Evolutionary conservation across 345 rosid genomes (phyloP), one percentile per base, ranked within the genome.

Genomic region (Zanthoxylum bungeanum): DNA sequence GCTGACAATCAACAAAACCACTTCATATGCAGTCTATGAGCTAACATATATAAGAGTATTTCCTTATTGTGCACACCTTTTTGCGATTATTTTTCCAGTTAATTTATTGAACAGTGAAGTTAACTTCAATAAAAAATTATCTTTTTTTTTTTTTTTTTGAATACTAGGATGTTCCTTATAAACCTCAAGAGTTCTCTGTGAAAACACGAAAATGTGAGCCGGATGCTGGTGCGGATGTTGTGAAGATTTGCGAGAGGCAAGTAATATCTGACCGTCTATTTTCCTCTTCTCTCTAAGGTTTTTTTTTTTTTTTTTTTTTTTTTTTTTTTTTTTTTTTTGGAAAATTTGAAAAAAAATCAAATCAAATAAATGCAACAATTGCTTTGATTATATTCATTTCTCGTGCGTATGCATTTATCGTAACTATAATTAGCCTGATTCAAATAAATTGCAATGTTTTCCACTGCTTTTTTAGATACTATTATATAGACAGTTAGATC

Each of bases 161-260:
- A 60, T 33, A 56, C 22, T 62, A 88, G 92, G 98, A 94, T 86
- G 93, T 90, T 55, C 86, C 90, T 51, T 94, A 82, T 69, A 89
- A 90, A 71, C 97, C 97, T 60, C 83, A 87, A 68, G 98, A 94
- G 73, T 86, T 72, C 46, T 80, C 62, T 49, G 91, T 89, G 30
- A 81, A 89, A 80, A 94, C 97, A 10, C 86, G 92, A 31, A 87
- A 92, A 71, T 90, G 97, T 69, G 91, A 89, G 73, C 91, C 88
- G 4, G 87, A 85, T 79, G 98, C 97, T 27, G 86, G 89, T 59
- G 81, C 80, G 4, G 70, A 82, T 70, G 88, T 89, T 22, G 92
- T 90, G 65, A 64, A 85, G 75, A 85, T 83, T 37, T 92, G 98
- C 63, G 93, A 86, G 83, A 94, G 97, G 97, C 75, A 76, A 76